phyloP scores from a whole-genome alignment of 2,329 filamentous ascomycete genomes.

The Parastagonospora nodorum region DNA sequence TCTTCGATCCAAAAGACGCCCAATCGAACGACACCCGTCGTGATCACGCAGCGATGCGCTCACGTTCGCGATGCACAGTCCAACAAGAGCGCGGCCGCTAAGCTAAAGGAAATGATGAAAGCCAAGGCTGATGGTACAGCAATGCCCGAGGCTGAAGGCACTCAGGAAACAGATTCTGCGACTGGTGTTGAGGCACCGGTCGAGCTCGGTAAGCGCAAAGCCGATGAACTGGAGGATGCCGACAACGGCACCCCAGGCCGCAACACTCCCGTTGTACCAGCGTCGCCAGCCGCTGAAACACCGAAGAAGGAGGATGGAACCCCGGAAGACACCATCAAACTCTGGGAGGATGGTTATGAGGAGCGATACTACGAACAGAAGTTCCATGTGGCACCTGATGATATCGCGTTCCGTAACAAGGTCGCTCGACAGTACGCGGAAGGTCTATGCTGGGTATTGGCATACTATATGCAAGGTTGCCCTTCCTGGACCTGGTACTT shows the following conservation, averaged over 20 bases:
- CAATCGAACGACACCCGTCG: constrained; percentile 48
- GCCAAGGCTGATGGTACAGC: constrained; percentile 43
- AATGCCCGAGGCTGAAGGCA: constrained; percentile 29
- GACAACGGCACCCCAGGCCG: constrained; percentile 64
- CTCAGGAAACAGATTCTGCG: constrained; percentile 29
- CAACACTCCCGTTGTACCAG: constrained; percentile 58
- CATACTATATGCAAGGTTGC: constrained; percentile 98
- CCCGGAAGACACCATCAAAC: constrained; percentile 77
- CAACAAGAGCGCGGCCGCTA: constrained; percentile 93
- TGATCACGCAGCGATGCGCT: constrained; percentile 86
- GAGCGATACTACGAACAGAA: constrained; percentile 98
- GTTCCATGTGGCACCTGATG: constrained; percentile 80
- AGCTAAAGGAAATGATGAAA: constrained; percentile 74
- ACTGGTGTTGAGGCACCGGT: constrained; percentile 51
- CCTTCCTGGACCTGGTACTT: constrained; percentile 99
- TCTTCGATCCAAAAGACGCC: constrained; percentile 45
- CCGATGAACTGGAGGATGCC: constrained; percentile 68
- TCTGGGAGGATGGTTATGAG: constrained; percentile 95
- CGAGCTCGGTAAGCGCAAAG: constrained; percentile 76
- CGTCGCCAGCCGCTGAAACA: constrained; percentile 53
- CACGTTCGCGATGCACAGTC: constrained; percentile 74
- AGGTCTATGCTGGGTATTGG: constrained; percentile 90
- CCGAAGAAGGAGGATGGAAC: constrained; percentile 59
- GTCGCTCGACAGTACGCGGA: constrained; percentile 93
- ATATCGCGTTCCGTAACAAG: constrained; percentile 84